A percentile compares a stretch with the other conserved stretches of the same genome.
Evolutionary conservation across 441 rosid genomes (phyloP).

Genomic region (Aleurites moluccanus): DNA sequence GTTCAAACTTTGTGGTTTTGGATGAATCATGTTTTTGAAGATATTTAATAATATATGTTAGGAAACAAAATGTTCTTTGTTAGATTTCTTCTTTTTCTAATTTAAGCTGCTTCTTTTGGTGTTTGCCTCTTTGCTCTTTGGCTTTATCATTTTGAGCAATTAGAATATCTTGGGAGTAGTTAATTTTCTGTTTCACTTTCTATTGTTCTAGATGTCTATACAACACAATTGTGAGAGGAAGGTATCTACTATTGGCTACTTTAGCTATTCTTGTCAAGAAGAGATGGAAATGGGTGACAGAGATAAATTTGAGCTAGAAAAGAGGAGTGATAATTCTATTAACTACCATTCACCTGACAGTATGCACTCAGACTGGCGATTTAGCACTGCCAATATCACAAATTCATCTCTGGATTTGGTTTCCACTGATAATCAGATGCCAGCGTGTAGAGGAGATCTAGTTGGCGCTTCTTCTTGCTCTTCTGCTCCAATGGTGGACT

Average conservation of each 20-base stretch:
- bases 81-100: conserved; percentile 16
- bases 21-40: conserved; percentile 25
- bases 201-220: conserved; percentile 19
- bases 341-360: conserved; percentile 44
- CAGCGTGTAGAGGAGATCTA: conserved; percentile 37
- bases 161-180: conserved; percentile 21
- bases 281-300: conserved; percentile 70
- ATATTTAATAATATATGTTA: conserved; percentile 9
- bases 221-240: conserved; percentile 28
- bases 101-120: conserved; percentile 19
- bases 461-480: conserved; percentile 63
- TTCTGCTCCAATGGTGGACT: conserved; percentile 68
- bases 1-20: conserved; percentile 23
- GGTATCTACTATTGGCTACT: conserved; percentile 21
- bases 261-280: conserved; percentile 27
- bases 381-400: conserved; percentile 46
- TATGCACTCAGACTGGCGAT: conserved; percentile 61
- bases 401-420: conserved; percentile 52
- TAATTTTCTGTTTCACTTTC: conserved; percentile 22
- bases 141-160: conserved; percentile 25
- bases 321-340: conserved; percentile 46
- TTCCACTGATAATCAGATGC: conserved; percentile 49
- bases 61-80: conserved; percentile 8
- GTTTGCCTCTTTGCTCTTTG: conserved; percentile 23
- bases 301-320: conserved; percentile 60